Evolutionary conservation across 2,329 filamentous ascomycete genomes (phyloP).

Genomic region (Ascochyta viciae-villosae): DNA sequence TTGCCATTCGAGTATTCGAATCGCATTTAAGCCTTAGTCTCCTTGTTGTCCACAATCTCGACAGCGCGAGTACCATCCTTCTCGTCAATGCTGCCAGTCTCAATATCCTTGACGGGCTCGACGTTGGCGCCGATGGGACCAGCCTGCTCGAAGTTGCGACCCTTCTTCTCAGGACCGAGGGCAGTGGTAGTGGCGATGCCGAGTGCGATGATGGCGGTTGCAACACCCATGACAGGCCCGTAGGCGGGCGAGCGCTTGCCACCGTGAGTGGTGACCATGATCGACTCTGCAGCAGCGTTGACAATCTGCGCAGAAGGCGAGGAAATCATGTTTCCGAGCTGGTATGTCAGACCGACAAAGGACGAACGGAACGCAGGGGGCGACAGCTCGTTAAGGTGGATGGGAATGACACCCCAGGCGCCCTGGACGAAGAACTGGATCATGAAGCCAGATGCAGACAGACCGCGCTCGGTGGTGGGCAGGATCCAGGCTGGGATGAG

Average conservation of each 20-base stretch:
- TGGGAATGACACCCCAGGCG: conserved; percentile 58
- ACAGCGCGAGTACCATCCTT: conserved; percentile 32
- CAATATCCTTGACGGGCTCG: conserved; percentile 38
- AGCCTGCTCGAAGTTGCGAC: conserved; percentile 71
- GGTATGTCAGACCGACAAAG: conserved; percentile 75
- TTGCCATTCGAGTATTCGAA: background rate
- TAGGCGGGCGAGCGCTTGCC: conserved; percentile 72
- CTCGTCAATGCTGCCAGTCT: conserved; percentile 39
- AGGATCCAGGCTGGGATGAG: conserved; percentile 77
- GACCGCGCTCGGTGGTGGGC: conserved; percentile 63
- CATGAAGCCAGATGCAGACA: conserved; percentile 72
- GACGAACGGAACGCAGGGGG: conserved; percentile 73
- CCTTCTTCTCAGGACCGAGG: conserved; percentile 76
- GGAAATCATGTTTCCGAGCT: conserved; percentile 77
- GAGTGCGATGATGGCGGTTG: conserved; percentile 75
- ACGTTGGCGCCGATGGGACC: conserved; percentile 56
- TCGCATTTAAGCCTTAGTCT: conserved; percentile 10
- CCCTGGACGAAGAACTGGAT: conserved; percentile 64
- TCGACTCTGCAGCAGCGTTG: conserved; percentile 71
- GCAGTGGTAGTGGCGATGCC: conserved; percentile 73
- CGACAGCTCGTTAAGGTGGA: conserved; percentile 77
- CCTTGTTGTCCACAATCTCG: conserved; percentile 28
- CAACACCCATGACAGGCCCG: conserved; percentile 76
- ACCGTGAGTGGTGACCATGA: conserved; percentile 57
- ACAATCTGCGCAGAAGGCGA: conserved; percentile 78